Base-by-base conservation (phyloP, 202 grass and related monocot genomes). In the Schoenoplectus triqueter region DNA sequence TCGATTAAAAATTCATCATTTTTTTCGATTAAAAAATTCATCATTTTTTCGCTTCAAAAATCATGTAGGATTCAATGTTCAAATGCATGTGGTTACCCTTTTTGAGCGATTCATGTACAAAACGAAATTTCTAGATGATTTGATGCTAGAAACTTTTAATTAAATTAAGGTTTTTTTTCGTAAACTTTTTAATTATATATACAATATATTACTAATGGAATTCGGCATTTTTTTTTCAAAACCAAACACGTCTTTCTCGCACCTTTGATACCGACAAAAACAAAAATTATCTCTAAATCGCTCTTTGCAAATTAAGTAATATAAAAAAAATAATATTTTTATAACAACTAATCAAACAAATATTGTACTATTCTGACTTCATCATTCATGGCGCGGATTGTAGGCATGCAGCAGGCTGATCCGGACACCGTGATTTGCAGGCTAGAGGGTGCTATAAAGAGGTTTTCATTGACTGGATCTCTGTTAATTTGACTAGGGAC, bases 401-500 rank as follows among this genome's bases (percentile, higher is more conserved):
- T 40, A 15, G 10, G 21, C 3, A 56, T 14, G 45, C 42, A 71
- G 73, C 42, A 57, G 56, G 47, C 46, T 51, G 73, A 77, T 77
- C 20, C 73, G 56, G 73, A 77, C 50, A 77, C 73, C 11, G 73
- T 77, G 73, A 77, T 77, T 56, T 56, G 20, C 50, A 57, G 15
- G 50, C 21, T 15, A 57, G 20, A 14, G 42, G 1, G 49, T 77
- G 21, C 50, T 41, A 57, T 56, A 41, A 56, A 77, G 73, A 57
- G 50, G 21, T 77, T 77, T 39, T 39, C 51, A 41, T 77, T 77
- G 73, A 77, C 73, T 3, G 50, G 10, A 50, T 40, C 13, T 77
- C 2, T 77, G 73, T 56, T 41, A 15, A 40, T 77, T 56, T 77
- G 73, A 77, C 73, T 57, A 57, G 73, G 73, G 73, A 77, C 73